Evolutionary conservation across 768 basidiomycete genomes (phyloP), one percentile per base, ranked within the genome.

Genomic region (Fomitopsis serialis): DNA sequence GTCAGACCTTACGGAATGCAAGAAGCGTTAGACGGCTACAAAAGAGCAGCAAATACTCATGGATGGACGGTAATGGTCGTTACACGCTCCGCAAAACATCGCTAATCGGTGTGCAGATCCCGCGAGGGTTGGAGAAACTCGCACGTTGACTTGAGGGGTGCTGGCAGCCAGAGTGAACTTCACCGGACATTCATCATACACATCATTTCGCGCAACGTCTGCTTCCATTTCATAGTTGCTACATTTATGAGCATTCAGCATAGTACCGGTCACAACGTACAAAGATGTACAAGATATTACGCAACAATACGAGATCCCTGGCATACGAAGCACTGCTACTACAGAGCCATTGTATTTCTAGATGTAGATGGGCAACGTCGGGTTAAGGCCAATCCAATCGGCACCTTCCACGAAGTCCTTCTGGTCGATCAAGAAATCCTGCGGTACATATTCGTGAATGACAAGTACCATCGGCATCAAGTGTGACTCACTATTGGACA

Each of bases 341-440:
- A n/a, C n/a, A n/a, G n/a, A n/a, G n/a, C n/a, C n/a, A n/a, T 17
- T 19, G 4, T 5, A 40, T 3, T 8, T 32, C 77, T 65, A 92
- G 45, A 92, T 83, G 64, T 88, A 92, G 56, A 92, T 84, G 0
- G 88, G 89, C 50, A 92, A 70, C 2, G 86, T 84, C 3, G 89
- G 89, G 68, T 90, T 85, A 35, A 90, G 70, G 4, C 79, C 84
- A 17, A 65, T 72, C 90, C 90, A 92, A 51, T 88, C 85, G 1
- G 82, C 73, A 0, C 85, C 86, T 55, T 77, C 77, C 11, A 82
- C 80, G 45, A 92, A 81, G 1, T 80, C 81, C 59, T 81, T 83
- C 57, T 92, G 80, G 54, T 91, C 89, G 46, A 89, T 89, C 46
- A 94, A 73, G 78, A 93, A 94, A 66, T 92, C 86, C 89, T 90